Evolutionary conservation across 164 flowering plant species (phyloP).

Genomic region (Tinospora cordifolia): DNA sequence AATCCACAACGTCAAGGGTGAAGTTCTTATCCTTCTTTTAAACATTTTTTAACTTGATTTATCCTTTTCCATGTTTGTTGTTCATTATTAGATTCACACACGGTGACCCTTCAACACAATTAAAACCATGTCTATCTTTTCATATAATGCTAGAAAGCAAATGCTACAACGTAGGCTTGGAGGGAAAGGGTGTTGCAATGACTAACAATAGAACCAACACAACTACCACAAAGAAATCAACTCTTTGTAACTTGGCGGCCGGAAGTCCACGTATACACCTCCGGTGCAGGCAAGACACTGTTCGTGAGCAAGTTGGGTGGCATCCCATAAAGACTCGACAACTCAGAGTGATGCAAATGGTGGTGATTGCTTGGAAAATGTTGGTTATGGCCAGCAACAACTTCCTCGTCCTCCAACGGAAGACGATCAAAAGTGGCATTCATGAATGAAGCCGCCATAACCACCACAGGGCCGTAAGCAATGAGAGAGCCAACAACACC

Average conservation of each 20-base stretch:
- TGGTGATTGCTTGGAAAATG: constrained; percentile 34
- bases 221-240: neutral
- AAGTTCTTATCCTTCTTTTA: too few relatives aligned
- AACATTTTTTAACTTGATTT: too few relatives aligned
- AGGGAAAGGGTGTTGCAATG: too few relatives aligned
- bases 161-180: too few relatives aligned
- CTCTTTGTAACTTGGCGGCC: constrained; percentile 23
- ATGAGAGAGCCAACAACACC: constrained; percentile 75
- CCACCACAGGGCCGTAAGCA: constrained; percentile 80
- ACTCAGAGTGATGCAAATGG: constrained; percentile 33
- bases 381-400: constrained; percentile 32
- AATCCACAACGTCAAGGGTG: too few relatives aligned
- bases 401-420: constrained; percentile 56
- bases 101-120: too few relatives aligned
- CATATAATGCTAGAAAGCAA: too few relatives aligned
- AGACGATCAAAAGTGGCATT: constrained; percentile 75
- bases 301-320: constrained; percentile 51
- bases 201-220: too few relatives aligned
- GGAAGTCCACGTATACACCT: constrained; percentile 44
- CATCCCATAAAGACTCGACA: constrained; percentile 41
- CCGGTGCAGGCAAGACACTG: constrained; percentile 33
- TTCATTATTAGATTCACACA: too few relatives aligned
- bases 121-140: too few relatives aligned
- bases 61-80: too few relatives aligned
- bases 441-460: constrained; percentile 87